These are phyloP conservation scores for Candida vartiovaarae DNA, from an alignment of 805 yeast species.

Conservation along the genomic window DNA sequence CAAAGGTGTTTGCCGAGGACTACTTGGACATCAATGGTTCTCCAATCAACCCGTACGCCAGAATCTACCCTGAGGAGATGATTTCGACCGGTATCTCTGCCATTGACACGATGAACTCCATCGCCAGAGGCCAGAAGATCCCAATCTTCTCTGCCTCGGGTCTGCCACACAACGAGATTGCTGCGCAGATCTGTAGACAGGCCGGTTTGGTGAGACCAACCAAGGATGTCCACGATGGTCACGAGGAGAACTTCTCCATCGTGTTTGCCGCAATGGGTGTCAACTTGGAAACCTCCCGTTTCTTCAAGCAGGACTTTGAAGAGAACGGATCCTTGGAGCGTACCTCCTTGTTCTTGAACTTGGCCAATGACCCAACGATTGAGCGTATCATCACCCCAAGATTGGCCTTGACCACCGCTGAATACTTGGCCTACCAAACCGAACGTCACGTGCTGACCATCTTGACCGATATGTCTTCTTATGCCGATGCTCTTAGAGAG, in stretches of 20 bases:
- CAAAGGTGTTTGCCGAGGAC: slow-evolving; percentile 97
- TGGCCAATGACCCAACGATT: slow-evolving; percentile 99
- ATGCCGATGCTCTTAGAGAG: slow-evolving; percentile 99
- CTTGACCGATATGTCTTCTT: slow-evolving; percentile 99
- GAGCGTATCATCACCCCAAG: slow-evolving; percentile 99
- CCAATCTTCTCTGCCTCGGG: slow-evolving; percentile 99
- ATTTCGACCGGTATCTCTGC: slow-evolving; percentile 98
- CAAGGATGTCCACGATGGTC: slow-evolving; percentile 99
- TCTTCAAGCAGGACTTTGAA: slow-evolving; percentile 98
- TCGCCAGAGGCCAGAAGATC: slow-evolving; percentile 99
- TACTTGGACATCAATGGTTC: slow-evolving; percentile 97
- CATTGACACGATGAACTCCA: slow-evolving; percentile 98
- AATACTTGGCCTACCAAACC: slow-evolving; percentile 96
- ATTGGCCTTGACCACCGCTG: slow-evolving; percentile 97
- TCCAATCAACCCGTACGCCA: slow-evolving; percentile 96
- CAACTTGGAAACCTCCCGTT: slow-evolving; percentile 95
- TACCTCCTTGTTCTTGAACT: slow-evolving; percentile 90
- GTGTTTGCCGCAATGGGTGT: slow-evolving; percentile 99
- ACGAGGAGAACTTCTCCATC: slow-evolving; percentile 97
- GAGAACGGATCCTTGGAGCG: slow-evolving; percentile 98
- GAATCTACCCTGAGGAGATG: slow-evolving; percentile 99
- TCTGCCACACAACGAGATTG: slow-evolving; percentile 98
- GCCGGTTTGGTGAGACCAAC: slow-evolving; percentile 99
- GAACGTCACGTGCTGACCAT: slow-evolving; percentile 98
- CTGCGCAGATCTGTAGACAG: slow-evolving; percentile 99